Conservation (phyloP, 2,329 filamentous ascomycete genomes). For the Aspergillus neoniger region DNA sequence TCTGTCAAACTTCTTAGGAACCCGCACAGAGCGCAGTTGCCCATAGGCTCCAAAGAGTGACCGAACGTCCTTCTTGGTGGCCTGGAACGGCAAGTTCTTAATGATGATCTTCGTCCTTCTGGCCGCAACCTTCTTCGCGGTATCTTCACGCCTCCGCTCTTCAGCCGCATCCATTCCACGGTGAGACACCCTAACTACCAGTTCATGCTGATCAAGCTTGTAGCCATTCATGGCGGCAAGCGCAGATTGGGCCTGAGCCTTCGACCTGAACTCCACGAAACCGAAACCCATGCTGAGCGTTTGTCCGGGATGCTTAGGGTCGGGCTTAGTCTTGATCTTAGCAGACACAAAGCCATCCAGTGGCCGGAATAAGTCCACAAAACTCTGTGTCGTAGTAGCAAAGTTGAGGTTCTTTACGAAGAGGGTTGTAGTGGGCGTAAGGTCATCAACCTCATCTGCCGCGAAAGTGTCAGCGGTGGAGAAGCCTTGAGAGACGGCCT, state of each 20-base stretch:
- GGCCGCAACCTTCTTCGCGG: slow-evolving; percentile 74
- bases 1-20: slow-evolving; percentile 93
- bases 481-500: slow-evolving; percentile 42
- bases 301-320: slow-evolving; percentile 86
- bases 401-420: slow-evolving; percentile 97
- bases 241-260: slow-evolving; percentile 76
- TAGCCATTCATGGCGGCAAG: slow-evolving; percentile 84
- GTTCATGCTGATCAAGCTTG: slow-evolving; percentile 80
- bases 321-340: slow-evolving; percentile 86
- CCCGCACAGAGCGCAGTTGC: slow-evolving; percentile 84
- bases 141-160: slow-evolving; percentile 79
- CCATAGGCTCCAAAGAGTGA: slow-evolving; percentile 86
- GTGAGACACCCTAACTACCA: slow-evolving; percentile 84
- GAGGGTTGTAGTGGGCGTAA: slow-evolving; percentile 71
- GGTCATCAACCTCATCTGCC: slow-evolving; percentile 40
- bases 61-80: slow-evolving; percentile 87
- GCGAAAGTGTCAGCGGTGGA: slow-evolving; percentile 46
- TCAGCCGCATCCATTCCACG: slow-evolving; percentile 85
- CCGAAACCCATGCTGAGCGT: slow-evolving; percentile 96
- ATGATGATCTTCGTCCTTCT: slow-evolving; percentile 90
- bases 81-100: slow-evolving; percentile 97
- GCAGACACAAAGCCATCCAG: slow-evolving; percentile 88
- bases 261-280: slow-evolving; percentile 84
- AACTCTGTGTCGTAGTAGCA: slow-evolving; percentile 72
- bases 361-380: slow-evolving; percentile 76